Conservation (phyloP, 148 eudicot genomes). For the Rhododendron ferrugineum region DNA sequence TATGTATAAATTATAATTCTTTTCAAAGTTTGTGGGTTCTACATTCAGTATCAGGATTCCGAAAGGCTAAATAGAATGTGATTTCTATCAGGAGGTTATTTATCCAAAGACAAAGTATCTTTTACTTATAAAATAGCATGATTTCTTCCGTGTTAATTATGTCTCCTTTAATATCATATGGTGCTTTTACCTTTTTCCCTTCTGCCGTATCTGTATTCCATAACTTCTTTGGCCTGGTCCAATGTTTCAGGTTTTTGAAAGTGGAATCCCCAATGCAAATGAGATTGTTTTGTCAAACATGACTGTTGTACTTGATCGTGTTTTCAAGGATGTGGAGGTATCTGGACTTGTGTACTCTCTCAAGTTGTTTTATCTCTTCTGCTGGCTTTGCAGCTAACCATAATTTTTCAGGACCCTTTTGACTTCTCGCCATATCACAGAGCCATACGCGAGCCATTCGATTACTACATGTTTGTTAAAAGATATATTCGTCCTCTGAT, state of each 20-base stretch:
- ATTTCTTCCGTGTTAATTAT: neutral
- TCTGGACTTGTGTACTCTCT: slow-evolving; percentile 12
- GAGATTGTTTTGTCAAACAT: slow-evolving; percentile 80
- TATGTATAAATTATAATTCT: neutral
- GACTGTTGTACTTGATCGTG: slow-evolving; percentile 65
- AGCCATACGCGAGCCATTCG: slow-evolving; percentile 87
- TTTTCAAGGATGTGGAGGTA: slow-evolving; percentile 84
- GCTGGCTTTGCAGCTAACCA: slow-evolving; percentile 17
- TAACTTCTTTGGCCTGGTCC: neutral
- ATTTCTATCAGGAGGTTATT: neutral
- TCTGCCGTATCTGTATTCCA: neutral
- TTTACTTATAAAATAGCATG: neutral
- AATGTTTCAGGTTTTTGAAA: slow-evolving; percentile 57
- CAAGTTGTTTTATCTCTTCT: slow-evolving; percentile 12
- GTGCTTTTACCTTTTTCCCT: neutral
- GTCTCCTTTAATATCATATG: neutral
- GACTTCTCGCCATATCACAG: slow-evolving; percentile 70
- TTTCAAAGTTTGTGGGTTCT: neutral
- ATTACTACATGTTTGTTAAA: slow-evolving; percentile 82
- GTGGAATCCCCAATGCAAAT: slow-evolving; percentile 69
- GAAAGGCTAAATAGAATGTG: neutral
- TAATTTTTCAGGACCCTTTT: slow-evolving; percentile 73
- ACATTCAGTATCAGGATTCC: neutral
- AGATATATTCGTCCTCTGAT: slow-evolving; percentile 74
- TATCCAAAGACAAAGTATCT: neutral